Evolutionary conservation across 768 basidiomycete species (phyloP).

Genomic region (Russula sp.): DNA sequence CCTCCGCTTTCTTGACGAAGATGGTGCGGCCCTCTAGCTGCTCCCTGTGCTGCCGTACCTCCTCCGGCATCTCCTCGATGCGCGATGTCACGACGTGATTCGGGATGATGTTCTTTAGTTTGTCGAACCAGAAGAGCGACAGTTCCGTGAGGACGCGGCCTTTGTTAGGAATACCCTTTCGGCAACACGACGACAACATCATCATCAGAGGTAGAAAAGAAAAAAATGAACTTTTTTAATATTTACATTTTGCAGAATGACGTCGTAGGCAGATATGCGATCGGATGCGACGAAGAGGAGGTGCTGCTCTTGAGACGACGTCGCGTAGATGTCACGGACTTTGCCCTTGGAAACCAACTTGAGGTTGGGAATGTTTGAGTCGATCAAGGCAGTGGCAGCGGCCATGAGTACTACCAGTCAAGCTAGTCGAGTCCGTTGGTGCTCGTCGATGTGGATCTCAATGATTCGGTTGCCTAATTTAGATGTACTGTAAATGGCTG

Average conservation of each 20-base stretch:
- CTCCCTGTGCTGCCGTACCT: constrained; percentile 63
- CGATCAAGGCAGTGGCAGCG: constrained; percentile 38
- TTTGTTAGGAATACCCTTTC: constrained; percentile 89
- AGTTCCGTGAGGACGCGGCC: constrained; percentile 84
- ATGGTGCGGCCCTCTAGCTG: constrained; percentile 82
- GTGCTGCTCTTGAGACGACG: constrained; percentile 50
- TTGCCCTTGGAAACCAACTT: constrained; percentile 82
- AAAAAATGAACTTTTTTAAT: too few relatives aligned
- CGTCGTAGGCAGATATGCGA: constrained; percentile 96
- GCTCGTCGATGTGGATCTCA: too few relatives aligned
- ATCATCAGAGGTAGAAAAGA: not conserved
- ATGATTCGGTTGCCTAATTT: too few relatives aligned
- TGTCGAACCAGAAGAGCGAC: constrained; percentile 93
- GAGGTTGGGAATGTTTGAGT: constrained; percentile 53
- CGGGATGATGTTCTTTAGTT: constrained; percentile 69
- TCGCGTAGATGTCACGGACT: constrained; percentile 90
- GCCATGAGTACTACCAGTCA: too few relatives aligned
- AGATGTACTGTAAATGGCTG: constrained; percentile 3
- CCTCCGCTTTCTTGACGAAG: constrained; percentile 84
- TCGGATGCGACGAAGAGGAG: constrained; percentile 93
- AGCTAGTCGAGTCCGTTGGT: too few relatives aligned
- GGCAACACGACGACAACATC: too few relatives aligned
- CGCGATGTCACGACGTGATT: constrained; percentile 83
- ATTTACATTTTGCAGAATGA: constrained; percentile 81
- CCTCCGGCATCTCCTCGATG: constrained; percentile 75